Conservation (phyloP, 2,329 filamentous ascomycete species). For the Akanthomyces lecanii region DNA sequence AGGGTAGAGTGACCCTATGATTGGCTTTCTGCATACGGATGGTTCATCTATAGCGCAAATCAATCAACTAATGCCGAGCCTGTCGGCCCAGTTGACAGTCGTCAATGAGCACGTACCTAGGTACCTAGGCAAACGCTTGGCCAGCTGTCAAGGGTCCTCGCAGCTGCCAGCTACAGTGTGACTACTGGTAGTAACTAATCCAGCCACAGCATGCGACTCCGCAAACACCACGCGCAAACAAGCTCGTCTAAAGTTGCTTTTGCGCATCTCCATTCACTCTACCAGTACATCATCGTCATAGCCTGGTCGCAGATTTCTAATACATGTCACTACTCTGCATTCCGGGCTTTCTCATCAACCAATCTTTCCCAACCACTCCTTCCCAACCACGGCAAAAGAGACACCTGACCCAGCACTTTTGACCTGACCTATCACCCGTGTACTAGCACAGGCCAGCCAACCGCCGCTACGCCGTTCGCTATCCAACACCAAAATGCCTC, state of each 20-base stretch:
- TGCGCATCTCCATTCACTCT: no score
- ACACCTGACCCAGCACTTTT: neutral
- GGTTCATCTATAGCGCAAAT: neutral
- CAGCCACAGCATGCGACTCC: no score
- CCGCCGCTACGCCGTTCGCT: neutral
- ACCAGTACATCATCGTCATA: no score
- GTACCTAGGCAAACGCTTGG: neutral
- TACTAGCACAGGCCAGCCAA: neutral
- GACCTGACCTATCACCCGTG: neutral
- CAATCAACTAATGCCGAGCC: neutral
- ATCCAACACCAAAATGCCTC: neutral
- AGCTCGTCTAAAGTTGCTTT: no score
- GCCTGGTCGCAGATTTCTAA: no score
- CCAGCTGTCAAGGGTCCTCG: neutral
- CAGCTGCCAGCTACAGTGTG: no score
- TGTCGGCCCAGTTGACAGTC: neutral
- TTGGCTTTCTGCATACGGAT: neutral
- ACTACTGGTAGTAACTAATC: no score
- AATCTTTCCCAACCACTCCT: neutral
- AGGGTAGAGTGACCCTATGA: neutral
- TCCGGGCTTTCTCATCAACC: neutral
- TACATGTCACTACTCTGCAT: no score
- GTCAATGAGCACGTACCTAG: neutral
- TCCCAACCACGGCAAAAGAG: neutral
- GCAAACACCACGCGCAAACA: no score